phyloP scores from a whole-genome alignment of 2,329 filamentous ascomycete species.

The Pseudogymnoascus sp. region DNA sequence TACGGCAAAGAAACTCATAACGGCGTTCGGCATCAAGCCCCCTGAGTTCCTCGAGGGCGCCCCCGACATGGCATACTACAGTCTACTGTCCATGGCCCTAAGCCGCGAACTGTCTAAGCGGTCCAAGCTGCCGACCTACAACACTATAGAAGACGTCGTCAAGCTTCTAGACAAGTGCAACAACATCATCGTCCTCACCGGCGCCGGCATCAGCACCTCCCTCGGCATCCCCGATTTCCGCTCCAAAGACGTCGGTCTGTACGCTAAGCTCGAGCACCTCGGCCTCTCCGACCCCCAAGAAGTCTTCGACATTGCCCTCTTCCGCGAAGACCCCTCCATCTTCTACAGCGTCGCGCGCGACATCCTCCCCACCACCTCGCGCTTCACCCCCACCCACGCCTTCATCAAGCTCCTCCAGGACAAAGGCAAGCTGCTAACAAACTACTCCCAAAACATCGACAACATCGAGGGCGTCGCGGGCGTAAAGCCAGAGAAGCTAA shows the following conservation, averaged over 20 bases:
- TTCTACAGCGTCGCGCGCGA: constrained; percentile 91
- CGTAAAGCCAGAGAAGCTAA: constrained; percentile 69
- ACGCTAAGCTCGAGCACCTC: constrained; percentile 72
- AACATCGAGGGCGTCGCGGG: constrained; percentile 87
- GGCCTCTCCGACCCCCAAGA: constrained; percentile 78
- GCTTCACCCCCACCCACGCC: constrained; percentile 83
- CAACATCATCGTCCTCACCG: constrained; percentile 90
- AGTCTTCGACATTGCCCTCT: constrained; percentile 85
- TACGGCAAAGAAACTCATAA: constrained; percentile 74
- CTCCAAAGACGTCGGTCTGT: constrained; percentile 85
- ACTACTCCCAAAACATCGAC: constrained; percentile 99
- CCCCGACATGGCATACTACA: constrained; percentile 67
- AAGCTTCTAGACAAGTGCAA: constrained; percentile 61
- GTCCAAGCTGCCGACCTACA: constrained; percentile 70
- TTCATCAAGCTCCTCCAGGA: constrained; percentile 88
- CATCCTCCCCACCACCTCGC: constrained; percentile 72
- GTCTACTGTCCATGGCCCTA: constrained; percentile 67
- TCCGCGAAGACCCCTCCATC: constrained; percentile 75
- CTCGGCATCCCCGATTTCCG: constrained; percentile 96
- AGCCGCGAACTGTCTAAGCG: constrained; percentile 74
- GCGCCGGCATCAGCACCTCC: constrained; percentile 92
- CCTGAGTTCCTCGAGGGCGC: constrained; percentile 65
- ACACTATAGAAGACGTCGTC: constrained; percentile 82
- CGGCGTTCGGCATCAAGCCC: constrained; percentile 72
- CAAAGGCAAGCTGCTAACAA: constrained; percentile 82